A percentile compares a stretch with the other conserved stretches of the same genome.
phyloP scores from a whole-genome alignment of 768 basidiomycete species.

The Mycena olivaceomarginata region DNA sequence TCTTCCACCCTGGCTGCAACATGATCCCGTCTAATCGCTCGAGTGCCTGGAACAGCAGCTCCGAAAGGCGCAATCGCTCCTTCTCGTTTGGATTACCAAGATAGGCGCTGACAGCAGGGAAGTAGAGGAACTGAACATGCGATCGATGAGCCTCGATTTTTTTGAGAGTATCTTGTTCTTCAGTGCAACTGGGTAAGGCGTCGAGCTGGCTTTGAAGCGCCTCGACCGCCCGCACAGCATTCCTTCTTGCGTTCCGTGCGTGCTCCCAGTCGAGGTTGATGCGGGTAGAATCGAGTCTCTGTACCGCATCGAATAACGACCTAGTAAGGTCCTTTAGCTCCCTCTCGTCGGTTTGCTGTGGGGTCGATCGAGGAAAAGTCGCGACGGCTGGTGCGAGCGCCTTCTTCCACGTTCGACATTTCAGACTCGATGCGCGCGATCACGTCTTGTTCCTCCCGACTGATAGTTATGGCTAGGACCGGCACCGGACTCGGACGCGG shows the following conservation, averaged over 20 bases:
- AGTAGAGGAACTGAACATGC: constrained; percentile 18
- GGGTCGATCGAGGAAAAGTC: constrained; percentile 33
- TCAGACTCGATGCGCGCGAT: constrained; percentile 26
- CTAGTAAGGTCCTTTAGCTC: constrained; percentile 26
- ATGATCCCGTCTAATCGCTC: constrained; percentile 25
- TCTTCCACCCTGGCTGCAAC: constrained; percentile 20
- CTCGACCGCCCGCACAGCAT: constrained; percentile 13
- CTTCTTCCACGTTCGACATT: constrained; percentile 20
- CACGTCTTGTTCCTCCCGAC: constrained; percentile 23
- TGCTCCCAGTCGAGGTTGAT: constrained; percentile 31
- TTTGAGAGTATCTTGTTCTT: constrained; percentile 30
- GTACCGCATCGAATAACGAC: constrained; percentile 28
- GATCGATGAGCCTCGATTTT: constrained; percentile 23
- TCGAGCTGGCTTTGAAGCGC: constrained; percentile 25
- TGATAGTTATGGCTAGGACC: not conserved
- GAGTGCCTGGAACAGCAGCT: constrained; percentile 14
- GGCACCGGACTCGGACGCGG: not conserved
- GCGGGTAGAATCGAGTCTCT: constrained; percentile 22
- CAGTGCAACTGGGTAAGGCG: constrained; percentile 19
- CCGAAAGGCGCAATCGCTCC: constrained; percentile 30
- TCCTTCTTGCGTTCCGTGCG: constrained; percentile 19
- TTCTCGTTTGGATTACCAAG: constrained; percentile 20
- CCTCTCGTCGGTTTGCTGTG: constrained; percentile 8
- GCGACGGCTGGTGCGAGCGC: constrained; percentile 34
- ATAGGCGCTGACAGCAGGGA: constrained; percentile 31